Conservation (phyloP, 176 grass and related monocot genomes). For the Oryza glumipatula region DNA sequence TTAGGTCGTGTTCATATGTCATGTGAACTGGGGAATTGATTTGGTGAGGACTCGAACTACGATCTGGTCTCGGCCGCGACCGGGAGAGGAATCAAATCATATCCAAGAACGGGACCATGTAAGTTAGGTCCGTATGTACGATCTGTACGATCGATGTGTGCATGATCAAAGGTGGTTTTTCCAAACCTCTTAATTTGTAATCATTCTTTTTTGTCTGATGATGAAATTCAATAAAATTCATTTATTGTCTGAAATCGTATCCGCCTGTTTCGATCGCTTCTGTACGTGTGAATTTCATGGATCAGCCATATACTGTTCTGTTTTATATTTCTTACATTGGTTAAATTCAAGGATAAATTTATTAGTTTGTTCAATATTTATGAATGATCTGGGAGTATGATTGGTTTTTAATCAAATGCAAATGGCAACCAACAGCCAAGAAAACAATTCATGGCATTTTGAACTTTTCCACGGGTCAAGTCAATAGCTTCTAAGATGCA, state of each 20-base stretch:
- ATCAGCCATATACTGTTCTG: too few relatives aligned
- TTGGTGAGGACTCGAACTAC: conserved; percentile 45
- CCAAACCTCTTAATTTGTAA: background rate
- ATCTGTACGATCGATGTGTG: background rate
- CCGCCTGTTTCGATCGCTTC: too few relatives aligned
- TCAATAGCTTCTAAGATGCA: conserved; percentile 12
- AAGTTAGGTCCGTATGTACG: conserved; percentile 7
- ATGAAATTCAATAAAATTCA: background rate
- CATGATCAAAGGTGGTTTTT: background rate
- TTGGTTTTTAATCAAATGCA: background rate
- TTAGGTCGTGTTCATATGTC: conserved; percentile 29
- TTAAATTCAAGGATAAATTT: too few relatives aligned
- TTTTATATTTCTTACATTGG: background rate
- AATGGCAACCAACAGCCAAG: background rate
- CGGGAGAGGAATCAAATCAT: background rate
- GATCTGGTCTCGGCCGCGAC: background rate
- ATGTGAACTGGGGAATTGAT: conserved; percentile 45
- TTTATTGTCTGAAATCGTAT: background rate
- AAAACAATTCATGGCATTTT: background rate
- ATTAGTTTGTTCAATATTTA: background rate
- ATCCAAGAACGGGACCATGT: conserved; percentile 28
- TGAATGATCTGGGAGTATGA: background rate
- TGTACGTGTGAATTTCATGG: background rate
- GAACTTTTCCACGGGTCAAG: background rate
- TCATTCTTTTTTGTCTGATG: background rate